phyloP scores from a whole-genome alignment of 352 stramenopile genomes.

The Blastocystis sp. region DNA sequence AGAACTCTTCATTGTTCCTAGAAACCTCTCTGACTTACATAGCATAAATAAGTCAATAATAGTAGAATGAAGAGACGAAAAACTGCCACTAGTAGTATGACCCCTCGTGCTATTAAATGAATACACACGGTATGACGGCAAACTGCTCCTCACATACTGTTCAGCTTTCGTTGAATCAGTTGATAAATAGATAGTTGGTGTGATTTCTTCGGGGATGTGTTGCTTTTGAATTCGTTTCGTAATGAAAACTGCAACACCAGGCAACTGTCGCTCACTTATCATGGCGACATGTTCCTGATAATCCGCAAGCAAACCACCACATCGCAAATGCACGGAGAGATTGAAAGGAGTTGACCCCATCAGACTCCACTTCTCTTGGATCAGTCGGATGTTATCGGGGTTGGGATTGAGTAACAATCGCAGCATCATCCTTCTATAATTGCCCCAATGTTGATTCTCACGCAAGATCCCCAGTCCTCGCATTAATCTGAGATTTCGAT shows the following conservation, averaged over 20 bases:
- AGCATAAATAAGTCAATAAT: not conserved
- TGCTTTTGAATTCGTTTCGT: not conserved
- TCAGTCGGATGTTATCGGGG: too few species aligned
- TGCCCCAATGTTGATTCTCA: not conserved
- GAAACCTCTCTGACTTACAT: too few species aligned
- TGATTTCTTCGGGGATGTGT: not conserved
- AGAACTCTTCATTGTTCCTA: too few species aligned
- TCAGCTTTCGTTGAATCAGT: not conserved
- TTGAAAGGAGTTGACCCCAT: too few species aligned
- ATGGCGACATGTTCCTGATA: too few species aligned
- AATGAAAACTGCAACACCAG: not conserved
- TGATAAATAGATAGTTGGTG: not conserved
- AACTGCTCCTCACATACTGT: not conserved
- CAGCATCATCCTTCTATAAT: not conserved
- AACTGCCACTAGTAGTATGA: not conserved
- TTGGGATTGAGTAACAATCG: too few species aligned
- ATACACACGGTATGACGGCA: not conserved
- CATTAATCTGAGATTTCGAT: not conserved
- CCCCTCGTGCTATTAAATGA: not conserved
- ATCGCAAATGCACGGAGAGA: too few species aligned
- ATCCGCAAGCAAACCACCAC: too few species aligned
- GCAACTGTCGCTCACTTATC: too few species aligned
- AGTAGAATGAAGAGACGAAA: not conserved
- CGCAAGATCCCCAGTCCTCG: not conserved
- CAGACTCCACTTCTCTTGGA: too few species aligned